phyloP scores from a whole-genome alignment of 2,329 filamentous ascomycete species.

The Phyllosticta paracitricarpa region DNA sequence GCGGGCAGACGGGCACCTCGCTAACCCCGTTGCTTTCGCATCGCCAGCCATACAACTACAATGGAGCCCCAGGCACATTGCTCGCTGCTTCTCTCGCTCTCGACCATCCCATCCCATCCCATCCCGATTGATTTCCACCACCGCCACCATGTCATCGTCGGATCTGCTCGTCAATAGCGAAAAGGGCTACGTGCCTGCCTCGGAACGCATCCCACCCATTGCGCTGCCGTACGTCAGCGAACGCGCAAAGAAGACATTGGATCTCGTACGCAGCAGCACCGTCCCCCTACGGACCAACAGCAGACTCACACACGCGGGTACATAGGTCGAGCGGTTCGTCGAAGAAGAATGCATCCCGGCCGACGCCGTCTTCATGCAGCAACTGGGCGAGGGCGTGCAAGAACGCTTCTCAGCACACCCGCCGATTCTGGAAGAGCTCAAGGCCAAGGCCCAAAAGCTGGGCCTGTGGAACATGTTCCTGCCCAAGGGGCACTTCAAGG shows the following conservation, averaged over 20 bases:
- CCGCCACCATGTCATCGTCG: not conserved
- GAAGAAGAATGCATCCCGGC: slow-evolving; percentile 76
- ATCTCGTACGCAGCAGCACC: slow-evolving; percentile 45
- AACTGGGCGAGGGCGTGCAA: slow-evolving; percentile 61
- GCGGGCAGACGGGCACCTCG: not conserved
- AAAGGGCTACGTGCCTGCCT: slow-evolving; percentile 35
- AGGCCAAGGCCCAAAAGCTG: slow-evolving; percentile 68
- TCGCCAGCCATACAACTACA: not conserved
- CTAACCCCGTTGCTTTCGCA: not conserved
- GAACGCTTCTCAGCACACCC: slow-evolving; percentile 75
- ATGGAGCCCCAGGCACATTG: not conserved
- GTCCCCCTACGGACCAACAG: not conserved
- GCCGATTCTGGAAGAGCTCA: slow-evolving; percentile 75
- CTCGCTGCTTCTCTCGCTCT: not conserved
- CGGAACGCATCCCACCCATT: slow-evolving; percentile 48
- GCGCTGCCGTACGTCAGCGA: slow-evolving; percentile 65
- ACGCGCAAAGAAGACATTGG: slow-evolving; percentile 70
- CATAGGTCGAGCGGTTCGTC: slow-evolving; percentile 82
- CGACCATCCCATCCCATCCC: not conserved
- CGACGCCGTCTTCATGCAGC: slow-evolving; percentile 69
- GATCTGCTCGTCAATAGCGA: slow-evolving; percentile 26
- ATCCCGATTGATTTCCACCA: not conserved
- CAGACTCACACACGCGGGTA: slow-evolving; percentile 33
- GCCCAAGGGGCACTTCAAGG: slow-evolving; percentile 87
- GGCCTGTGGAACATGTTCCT: slow-evolving; percentile 99